Conservation (phyloP, 2,329 filamentous ascomycete species). For the Balansia obtecta region DNA sequence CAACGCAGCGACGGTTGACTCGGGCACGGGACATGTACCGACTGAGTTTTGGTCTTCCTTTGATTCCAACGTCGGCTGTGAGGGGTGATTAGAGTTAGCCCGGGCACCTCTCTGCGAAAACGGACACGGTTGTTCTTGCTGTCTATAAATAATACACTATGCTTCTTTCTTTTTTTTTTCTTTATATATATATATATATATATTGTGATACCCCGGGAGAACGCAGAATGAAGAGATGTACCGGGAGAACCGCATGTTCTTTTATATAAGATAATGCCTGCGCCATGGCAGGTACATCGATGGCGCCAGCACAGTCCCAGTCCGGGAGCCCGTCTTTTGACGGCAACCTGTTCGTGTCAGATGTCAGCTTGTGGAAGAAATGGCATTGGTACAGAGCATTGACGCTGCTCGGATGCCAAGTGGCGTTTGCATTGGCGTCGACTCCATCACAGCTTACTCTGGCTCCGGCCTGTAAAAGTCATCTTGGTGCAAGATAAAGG, state of each 20-base stretch:
- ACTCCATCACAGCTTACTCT: constrained; percentile 34
- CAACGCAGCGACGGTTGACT: constrained; percentile 31
- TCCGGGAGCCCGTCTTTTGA: constrained; percentile 54
- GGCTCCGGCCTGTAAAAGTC: constrained; percentile 84
- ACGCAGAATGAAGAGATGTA: constrained; percentile 16
- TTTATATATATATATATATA: no score
- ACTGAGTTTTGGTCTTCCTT: constrained; percentile 51
- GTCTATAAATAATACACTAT: not conserved
- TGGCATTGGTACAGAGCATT: no score
- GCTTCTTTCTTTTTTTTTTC: no score
- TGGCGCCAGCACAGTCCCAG: constrained; percentile 79
- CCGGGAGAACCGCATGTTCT: constrained; percentile 50
- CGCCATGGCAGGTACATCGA: constrained; percentile 59
- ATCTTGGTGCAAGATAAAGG: constrained; percentile 85
- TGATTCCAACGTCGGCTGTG: constrained; percentile 19
- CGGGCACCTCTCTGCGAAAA: not conserved
- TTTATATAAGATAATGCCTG: constrained; percentile 59
- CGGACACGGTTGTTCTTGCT: no score
- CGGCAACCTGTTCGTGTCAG: constrained; percentile 33
- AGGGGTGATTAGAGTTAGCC: not conserved
- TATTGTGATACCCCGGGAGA: no score
- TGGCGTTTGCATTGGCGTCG: not conserved
- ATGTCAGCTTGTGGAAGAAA: not conserved
- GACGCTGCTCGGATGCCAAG: no score
- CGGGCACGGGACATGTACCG: constrained; percentile 39